Base-by-base conservation (phyloP, 306 rosid species). In the Lathyrus tuberosus region DNA sequence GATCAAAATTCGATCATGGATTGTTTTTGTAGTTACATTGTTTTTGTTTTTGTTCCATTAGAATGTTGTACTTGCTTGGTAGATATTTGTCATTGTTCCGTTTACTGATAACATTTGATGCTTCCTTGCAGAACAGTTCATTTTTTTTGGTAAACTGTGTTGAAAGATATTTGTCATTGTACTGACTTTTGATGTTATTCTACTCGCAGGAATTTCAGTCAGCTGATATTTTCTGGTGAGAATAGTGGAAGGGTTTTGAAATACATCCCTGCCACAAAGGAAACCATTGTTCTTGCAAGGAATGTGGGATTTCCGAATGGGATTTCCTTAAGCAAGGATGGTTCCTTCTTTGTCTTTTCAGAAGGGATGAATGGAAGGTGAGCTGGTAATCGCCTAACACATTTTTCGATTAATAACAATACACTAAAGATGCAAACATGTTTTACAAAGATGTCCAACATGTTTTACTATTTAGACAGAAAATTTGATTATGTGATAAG, bases 281-380 rank as follows among this genome's bases (percentile, higher is more conserved):
- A 86, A 85, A 84, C 97, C 69, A 81, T 76, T n/a, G 97, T 93
- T 76, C 89, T 93, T 37, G 28, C 75, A 42, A 75, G 86, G 81
- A 80, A 86, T 66, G 0, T 90, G 75, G 85, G 80, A 41, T 93
- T 93, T 69, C 91, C 97, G 15, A 93, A 93, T 77, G 98, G 98
- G 52, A 47, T 88, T 69, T 86, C 97, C 78, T 80, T 93, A 56
- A 90, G 94, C 90, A 90, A 86, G 80, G 98, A 93, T 17, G 89
- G 88, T 51, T 82, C 91, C 62, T 93, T 88, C 84, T 84, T 93
- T 37, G 70, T 86, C 75, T 88, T 86, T 43, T 71, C 83, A 30
- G 94, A 90, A 72, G 91, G 87, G 20, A 0, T 79, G 0, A 28
- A 54, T 70, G 98, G 97, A 80, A 82, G 96, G 97, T 89, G 48